These are phyloP conservation scores for Aspergillus quadricinctus DNA, from an alignment of 2,329 filamentous ascomycete genomes.

Conservation along the genomic window DNA sequence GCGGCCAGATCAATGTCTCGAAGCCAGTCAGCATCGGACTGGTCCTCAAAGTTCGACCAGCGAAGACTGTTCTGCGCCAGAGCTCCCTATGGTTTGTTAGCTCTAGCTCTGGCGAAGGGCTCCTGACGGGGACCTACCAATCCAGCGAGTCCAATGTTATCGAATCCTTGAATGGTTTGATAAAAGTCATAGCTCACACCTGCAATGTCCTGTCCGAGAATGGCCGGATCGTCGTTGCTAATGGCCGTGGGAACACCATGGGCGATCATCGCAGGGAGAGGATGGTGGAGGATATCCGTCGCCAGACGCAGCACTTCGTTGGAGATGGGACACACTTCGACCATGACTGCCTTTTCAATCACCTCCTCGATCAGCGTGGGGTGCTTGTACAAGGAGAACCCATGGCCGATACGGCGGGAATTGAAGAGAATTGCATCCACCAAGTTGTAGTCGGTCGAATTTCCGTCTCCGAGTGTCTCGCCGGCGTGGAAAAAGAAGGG, in stretches of 20 bases:
- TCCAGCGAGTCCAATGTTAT: slow-evolving; percentile 83
- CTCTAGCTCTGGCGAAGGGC: background rate
- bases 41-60: slow-evolving; percentile 82
- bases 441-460: slow-evolving; percentile 71
- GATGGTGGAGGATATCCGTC: slow-evolving; percentile 68
- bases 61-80: slow-evolving; percentile 85
- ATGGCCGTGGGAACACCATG: slow-evolving; percentile 76
- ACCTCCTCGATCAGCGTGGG: slow-evolving; percentile 81
- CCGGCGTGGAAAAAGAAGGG: slow-evolving; percentile 95
- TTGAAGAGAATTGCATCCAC: slow-evolving; percentile 82
- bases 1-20: slow-evolving; percentile 68
- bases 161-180: slow-evolving; percentile 85
- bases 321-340: slow-evolving; percentile 84
- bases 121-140: slow-evolving; percentile 50
- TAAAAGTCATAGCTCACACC: slow-evolving; percentile 91
- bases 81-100: slow-evolving; percentile 26
- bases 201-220: slow-evolving; percentile 73
- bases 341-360: slow-evolving; percentile 75
- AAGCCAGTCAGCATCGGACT: slow-evolving; percentile 64
- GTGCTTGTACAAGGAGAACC: slow-evolving; percentile 82
- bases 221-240: slow-evolving; percentile 85
- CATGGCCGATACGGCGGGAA: slow-evolving; percentile 80
- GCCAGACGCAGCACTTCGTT: slow-evolving; percentile 82
- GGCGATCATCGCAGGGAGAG: slow-evolving; percentile 75
- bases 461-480: slow-evolving; percentile 79